Evolutionary conservation across 495 filamentous ascomycete genomes (phyloP).

Genomic region (Aspergillus kassunensis): DNA sequence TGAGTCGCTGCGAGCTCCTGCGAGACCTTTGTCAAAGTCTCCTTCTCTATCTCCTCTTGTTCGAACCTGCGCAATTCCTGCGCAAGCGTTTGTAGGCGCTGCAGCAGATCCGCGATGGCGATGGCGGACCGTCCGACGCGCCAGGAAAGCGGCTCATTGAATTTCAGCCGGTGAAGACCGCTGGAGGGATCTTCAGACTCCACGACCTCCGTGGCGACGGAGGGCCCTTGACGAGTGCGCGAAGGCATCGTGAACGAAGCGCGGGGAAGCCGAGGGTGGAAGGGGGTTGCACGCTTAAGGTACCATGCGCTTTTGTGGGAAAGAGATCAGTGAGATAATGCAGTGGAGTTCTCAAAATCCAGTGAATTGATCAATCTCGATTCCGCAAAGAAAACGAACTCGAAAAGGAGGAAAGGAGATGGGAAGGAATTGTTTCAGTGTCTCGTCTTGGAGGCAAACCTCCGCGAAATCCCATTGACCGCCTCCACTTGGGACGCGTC

Average conservation of each 20-base stretch:
- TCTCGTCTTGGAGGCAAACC: neutral
- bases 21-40: constrained; percentile 77
- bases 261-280: constrained; percentile 23
- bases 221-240: constrained; percentile 45
- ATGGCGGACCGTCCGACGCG: constrained; percentile 83
- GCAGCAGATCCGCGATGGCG: constrained; percentile 72
- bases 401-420: constrained; percentile 4
- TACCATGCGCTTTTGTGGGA: constrained; percentile 17
- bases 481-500: constrained; percentile 23
- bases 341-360: neutral
- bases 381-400: neutral
- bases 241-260: constrained; percentile 41
- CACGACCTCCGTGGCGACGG: constrained; percentile 33
- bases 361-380: neutral
- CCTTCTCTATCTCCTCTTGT: constrained; percentile 78
- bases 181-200: constrained; percentile 27
- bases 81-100: constrained; percentile 72
- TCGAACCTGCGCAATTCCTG: constrained; percentile 83
- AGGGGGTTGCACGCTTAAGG: constrained; percentile 10
- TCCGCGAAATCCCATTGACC: constrained; percentile 11
- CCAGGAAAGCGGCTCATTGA: constrained; percentile 89
- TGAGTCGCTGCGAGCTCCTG: constrained; percentile 83
- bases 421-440: neutral
- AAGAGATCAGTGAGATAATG: neutral
- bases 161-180: constrained; percentile 46